Conservation (phyloP, 805 yeast genomes). For the Starmerella roubikii region DNA sequence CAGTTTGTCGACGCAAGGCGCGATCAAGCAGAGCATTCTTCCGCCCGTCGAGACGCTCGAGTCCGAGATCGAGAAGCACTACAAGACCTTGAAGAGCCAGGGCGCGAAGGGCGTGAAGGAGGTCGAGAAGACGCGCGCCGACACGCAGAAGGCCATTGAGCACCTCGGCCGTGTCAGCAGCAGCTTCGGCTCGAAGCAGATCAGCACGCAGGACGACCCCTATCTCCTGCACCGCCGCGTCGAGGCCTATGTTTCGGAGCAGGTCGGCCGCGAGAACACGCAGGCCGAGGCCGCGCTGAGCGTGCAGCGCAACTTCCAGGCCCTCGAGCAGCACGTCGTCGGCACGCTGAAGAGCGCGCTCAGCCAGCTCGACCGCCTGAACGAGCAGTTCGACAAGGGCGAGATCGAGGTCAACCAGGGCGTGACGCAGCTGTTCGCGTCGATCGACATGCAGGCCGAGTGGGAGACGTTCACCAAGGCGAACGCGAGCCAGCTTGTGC, state of each 20-base stretch:
- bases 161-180: constrained; percentile 26
- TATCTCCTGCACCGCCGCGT: constrained; percentile 32
- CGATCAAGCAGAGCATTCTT: constrained; percentile 27
- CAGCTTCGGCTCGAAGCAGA: constrained; percentile 25
- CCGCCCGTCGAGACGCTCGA: constrained; percentile 34
- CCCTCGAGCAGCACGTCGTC: constrained; percentile 34
- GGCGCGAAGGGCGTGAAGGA: constrained; percentile 29
- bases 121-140: constrained; percentile 26
- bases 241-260: constrained; percentile 29
- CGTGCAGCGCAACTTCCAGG: constrained; percentile 31
- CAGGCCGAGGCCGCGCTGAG: constrained; percentile 34
- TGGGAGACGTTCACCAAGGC: constrained; percentile 32
- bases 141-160: constrained; percentile 30
- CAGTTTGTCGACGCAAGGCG: constrained; percentile 29
- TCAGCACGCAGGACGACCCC: constrained; percentile 35
- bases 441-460: constrained; percentile 31
- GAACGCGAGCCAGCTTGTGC: constrained; percentile 27
- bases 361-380: constrained; percentile 23
- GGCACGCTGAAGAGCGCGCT: constrained; percentile 32
- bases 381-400: constrained; percentile 25
- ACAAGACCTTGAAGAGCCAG: constrained; percentile 29
- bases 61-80: constrained; percentile 32
- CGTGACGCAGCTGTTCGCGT: constrained; percentile 25
- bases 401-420: constrained; percentile 24
- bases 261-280: constrained; percentile 34